These are phyloP conservation scores for Nannizziopsis barbatae DNA, from an alignment of 2,329 filamentous ascomycete genomes.

Conservation along the genomic window DNA sequence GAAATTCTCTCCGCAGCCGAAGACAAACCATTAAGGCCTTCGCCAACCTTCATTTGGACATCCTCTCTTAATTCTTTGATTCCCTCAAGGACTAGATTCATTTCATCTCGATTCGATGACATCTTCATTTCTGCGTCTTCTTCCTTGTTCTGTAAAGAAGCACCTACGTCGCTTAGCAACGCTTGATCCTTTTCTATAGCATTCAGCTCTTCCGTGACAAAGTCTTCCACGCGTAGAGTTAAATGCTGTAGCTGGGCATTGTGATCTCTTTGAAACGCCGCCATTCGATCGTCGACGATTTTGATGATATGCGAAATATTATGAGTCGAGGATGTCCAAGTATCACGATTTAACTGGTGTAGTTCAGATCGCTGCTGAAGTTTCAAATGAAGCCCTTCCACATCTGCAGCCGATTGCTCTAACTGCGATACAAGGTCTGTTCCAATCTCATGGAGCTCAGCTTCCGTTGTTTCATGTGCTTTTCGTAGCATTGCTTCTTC, in stretches of 20 bases:
- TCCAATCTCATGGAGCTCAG: conserved; percentile 61
- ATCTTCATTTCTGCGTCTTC: conserved; percentile 48
- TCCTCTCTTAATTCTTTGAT: conserved; percentile 82
- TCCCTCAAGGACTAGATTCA: conserved; percentile 84
- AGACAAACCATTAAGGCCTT: conserved; percentile 73
- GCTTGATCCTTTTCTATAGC: conserved; percentile 59
- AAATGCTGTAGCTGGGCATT: conserved; percentile 56
- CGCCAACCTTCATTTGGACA: conserved; percentile 74
- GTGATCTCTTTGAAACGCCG: conserved; percentile 62
- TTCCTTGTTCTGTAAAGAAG: conserved; percentile 56
- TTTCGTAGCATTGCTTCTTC: conserved; percentile 71
- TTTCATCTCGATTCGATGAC: conserved; percentile 57
- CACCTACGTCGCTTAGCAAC: conserved; percentile 58
- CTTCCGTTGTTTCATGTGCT: conserved; percentile 78
- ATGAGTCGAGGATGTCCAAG: conserved; percentile 65
- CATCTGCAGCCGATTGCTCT: conserved; percentile 64
- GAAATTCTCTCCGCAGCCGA: conserved; percentile 78
- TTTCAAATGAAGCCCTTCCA: conserved; percentile 74
- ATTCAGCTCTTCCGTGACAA: conserved; percentile 63
- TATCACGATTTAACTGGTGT: conserved; percentile 63
- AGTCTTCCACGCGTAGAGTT: conserved; percentile 60
- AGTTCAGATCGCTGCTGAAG: conserved; percentile 75
- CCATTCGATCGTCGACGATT: conserved; percentile 64
- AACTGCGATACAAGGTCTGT: conserved; percentile 67
- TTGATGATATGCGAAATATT: conserved; percentile 67